Evolutionary conservation across 176 grass and related monocot species (phyloP).

Genomic region (Aegilops umbellulata): DNA sequence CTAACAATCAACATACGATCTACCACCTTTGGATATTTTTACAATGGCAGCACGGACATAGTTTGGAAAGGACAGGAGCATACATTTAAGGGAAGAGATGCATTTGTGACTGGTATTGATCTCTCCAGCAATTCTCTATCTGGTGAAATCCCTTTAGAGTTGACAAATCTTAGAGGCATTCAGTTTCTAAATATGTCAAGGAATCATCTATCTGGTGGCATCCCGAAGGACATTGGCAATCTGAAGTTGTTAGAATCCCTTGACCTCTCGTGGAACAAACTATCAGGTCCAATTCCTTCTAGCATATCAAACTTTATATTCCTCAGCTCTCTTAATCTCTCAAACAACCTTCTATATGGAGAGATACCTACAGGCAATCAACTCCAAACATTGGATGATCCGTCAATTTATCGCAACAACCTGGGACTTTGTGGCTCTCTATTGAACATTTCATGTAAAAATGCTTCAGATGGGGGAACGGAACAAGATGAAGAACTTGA

Average conservation of each 20-base stretch:
- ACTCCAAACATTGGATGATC: background rate
- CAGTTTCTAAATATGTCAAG: background rate
- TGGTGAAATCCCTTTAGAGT: background rate
- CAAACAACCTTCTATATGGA: background rate
- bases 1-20: background rate
- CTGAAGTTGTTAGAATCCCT: background rate
- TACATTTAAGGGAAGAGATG: background rate
- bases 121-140: background rate
- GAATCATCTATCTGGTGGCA: background rate
- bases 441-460: background rate
- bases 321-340: background rate
- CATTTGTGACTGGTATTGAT: background rate
- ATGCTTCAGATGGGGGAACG: background rate
- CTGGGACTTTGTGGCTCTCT: background rate
- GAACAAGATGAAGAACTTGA: background rate
- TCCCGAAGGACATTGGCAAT: background rate
- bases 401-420: background rate
- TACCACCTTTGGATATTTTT: background rate
- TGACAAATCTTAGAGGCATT: background rate
- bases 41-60: background rate
- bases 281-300: background rate
- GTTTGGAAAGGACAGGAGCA: background rate
- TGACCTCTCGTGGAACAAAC: background rate
- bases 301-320: background rate
- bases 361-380: background rate